Conservation (phyloP, 2,329 filamentous ascomycete genomes). For the Penicillium sp. region DNA sequence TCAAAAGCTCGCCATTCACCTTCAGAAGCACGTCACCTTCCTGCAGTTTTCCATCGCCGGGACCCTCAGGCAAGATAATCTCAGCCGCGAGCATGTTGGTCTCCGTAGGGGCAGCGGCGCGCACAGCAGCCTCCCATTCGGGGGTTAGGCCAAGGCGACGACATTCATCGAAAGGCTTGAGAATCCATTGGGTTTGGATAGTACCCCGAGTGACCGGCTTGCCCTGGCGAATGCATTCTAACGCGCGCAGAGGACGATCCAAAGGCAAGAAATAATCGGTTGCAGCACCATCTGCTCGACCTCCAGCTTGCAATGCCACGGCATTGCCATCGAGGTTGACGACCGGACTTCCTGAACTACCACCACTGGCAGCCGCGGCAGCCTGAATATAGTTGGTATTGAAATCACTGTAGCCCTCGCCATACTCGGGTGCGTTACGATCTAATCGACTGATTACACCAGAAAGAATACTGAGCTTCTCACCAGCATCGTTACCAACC, state of each 20-base stretch:
- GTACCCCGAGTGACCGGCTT: conserved; percentile 82
- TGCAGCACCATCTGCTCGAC: conserved; percentile 88
- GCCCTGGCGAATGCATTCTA: conserved; percentile 79
- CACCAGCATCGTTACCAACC: conserved; percentile 96
- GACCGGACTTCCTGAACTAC: conserved; percentile 96
- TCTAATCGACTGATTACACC: conserved; percentile 96
- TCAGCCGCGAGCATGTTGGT: conserved; percentile 97
- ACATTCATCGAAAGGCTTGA: conserved; percentile 98
- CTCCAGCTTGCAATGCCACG: conserved; percentile 90
- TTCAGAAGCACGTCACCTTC: conserved; percentile 93
- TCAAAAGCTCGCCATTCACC: conserved; percentile 89
- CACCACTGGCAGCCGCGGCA: conserved; percentile 92
- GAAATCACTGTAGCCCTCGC: conserved; percentile 97
- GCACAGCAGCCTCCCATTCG: conserved; percentile 82
- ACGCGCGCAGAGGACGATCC: conserved; percentile 82
- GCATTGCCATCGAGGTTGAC: conserved; percentile 93
- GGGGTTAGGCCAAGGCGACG: conserved; percentile 80
- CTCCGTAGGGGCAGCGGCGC: conserved; percentile 83
- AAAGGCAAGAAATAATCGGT: conserved; percentile 97
- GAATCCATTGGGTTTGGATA: conserved; percentile 96
- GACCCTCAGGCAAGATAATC: conserved; percentile 88
- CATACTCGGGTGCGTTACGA: conserved; percentile 95
- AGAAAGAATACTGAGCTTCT: conserved; percentile 96
- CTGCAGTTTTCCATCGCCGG: conserved; percentile 81
- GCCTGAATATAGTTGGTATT: conserved; percentile 97